Percentiles rank a stretch among this genome's conserved stretches.
phyloP scores from a whole-genome alignment of 163 green algal species.

The Chloromonas sp. region DNA sequence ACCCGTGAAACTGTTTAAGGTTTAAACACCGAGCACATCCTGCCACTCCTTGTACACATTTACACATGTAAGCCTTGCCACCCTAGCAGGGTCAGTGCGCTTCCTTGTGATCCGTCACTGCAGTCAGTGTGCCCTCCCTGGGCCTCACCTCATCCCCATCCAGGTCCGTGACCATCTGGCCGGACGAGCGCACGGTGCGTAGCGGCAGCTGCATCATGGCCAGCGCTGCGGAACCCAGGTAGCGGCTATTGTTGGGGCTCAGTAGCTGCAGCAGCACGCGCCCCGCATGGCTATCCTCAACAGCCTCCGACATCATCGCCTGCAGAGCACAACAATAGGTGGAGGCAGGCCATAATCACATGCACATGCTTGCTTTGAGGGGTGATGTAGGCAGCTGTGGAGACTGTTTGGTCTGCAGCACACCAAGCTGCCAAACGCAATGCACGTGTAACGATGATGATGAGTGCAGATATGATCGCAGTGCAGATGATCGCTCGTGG shows the following conservation, averaged over 20 bases:
- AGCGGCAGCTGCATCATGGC: constrained; percentile 45
- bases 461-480: no score
- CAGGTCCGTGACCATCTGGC: constrained; percentile 29
- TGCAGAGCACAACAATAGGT: constrained; percentile 21
- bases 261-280: constrained; percentile 75
- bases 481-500: no score
- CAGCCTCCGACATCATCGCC: constrained; percentile 51
- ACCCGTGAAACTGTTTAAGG: no score
- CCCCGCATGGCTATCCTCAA: constrained; percentile 44
- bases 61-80: not conserved
- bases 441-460: no score
- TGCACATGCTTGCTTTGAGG: no score
- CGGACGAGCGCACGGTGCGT: constrained; percentile 18
- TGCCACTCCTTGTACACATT: not conserved
- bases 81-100: not conserved
- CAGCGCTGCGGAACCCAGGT: constrained; percentile 55
- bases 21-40: no score
- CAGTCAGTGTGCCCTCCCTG: not conserved
- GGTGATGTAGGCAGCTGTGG: no score
- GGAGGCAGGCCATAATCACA: not conserved
- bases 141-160: constrained; percentile 26
- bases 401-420: no score
- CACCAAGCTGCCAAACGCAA: no score
- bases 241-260: constrained; percentile 49
- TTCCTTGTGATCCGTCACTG: no score